Base-by-base conservation (phyloP, 306 rosid species). In the Casuarina cunninghamiana region DNA sequence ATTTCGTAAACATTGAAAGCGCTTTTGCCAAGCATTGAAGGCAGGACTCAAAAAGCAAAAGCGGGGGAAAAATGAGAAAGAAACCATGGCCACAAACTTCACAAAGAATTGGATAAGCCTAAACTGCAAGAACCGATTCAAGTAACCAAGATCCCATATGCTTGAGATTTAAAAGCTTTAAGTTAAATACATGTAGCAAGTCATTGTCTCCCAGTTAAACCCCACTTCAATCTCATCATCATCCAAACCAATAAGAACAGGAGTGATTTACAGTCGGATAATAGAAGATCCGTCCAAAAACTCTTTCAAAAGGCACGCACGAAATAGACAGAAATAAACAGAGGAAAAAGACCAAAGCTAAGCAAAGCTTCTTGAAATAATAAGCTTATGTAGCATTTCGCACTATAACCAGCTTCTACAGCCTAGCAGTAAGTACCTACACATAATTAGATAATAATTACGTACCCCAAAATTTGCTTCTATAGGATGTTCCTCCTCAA, bases 391-490 rank as follows among this genome's bases (percentile, higher is more conserved):
- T 8, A 19, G 65, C 65, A 26, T 58, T 58, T 58, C 15, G 15
- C 11, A 53, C 21, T 10, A 58, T 39, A 53, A 17, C 49, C 46
- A 39, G 68, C 38, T 62, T 66, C 32, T 9, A n/a, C 45, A 43
- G 6, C 45, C 13, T 48, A 49, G 5, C 5, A 53, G 13, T 53
- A 43, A 73, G 1, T 73, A 42, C 61, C 38, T 26, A 17, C 67
- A 61, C 2, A 41, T 35, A 69, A 42, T n/a, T 21, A 54, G 53
- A 57, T 5, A 75, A 50, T 50, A 77, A 58, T 26, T 16, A 60
- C 85, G 76, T 87, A 92, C 97, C 89, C 88, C 95, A 53, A 84
- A 81, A 1, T 78, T 78, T 12, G 91, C 53, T 77, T 90, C 89
- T 37, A 78, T n/a, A 17, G 87, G 75, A 81, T 92, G 97, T n/a